Conservation (phyloP, 2,329 filamentous ascomycete genomes). For the Acrocalymma vagum region DNA sequence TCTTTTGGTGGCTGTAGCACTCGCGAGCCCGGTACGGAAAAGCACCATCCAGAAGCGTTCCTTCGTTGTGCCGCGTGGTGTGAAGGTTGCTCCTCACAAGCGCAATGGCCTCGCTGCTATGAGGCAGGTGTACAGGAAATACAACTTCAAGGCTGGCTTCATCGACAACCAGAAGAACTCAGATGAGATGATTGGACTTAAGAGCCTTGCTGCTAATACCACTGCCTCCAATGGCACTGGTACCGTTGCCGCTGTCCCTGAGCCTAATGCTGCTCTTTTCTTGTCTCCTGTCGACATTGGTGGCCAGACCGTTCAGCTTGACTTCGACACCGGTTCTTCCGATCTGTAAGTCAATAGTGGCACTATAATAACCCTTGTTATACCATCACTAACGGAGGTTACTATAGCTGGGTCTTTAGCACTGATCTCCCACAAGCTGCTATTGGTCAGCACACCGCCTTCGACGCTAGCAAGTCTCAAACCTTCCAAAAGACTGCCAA, state of each 20-base stretch:
- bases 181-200: constrained; percentile 8
- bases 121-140: constrained; percentile 74
- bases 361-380: not conserved
- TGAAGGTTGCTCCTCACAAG: constrained; percentile 58
- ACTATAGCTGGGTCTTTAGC: constrained; percentile 72
- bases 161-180: constrained; percentile 38
- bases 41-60: constrained; percentile 60
- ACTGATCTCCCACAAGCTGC: constrained; percentile 59
- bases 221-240: constrained; percentile 54
- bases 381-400: not conserved
- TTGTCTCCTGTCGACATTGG: constrained; percentile 75
- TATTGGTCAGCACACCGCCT: constrained; percentile 63
- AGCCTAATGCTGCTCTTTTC: constrained; percentile 73
- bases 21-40: constrained; percentile 49
- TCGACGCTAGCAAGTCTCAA: constrained; percentile 61
- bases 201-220: constrained; percentile 35
- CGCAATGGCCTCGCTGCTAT: constrained; percentile 69
- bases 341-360: constrained; percentile 73
- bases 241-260: constrained; percentile 70
- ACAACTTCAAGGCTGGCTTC: constrained; percentile 57
- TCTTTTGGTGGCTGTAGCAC: constrained; percentile 57
- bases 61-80: constrained; percentile 68
- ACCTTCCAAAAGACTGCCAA: constrained; percentile 60
- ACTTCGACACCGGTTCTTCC: constrained; percentile 80
- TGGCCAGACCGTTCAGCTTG: constrained; percentile 72